A percentile compares a stretch with the other conserved stretches of the same genome.
phyloP scores from a whole-genome alignment of 1,284 basidiomycete genomes.

The Ganoderma lucidum region DNA sequence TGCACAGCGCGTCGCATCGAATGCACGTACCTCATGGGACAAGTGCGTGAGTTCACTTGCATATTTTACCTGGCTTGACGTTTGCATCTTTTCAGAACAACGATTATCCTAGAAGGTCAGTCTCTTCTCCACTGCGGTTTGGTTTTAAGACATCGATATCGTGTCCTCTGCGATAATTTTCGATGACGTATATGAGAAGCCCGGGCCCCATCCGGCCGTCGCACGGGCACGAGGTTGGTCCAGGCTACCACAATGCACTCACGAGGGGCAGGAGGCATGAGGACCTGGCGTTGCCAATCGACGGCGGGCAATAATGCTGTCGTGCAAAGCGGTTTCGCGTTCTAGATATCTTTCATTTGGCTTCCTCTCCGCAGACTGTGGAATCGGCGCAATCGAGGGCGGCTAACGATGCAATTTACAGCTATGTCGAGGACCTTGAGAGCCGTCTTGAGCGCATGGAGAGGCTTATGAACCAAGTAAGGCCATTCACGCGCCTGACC shows the following conservation, averaged over 20 bases:
- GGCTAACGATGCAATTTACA: constrained; percentile 32
- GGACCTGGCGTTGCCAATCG: background rate
- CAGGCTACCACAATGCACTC: background rate
- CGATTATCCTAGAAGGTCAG: constrained; percentile 84
- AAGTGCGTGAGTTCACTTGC: constrained; percentile 56
- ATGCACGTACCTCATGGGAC: constrained; percentile 78
- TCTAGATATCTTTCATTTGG: background rate
- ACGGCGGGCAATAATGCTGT: background rate
- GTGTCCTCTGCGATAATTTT: background rate
- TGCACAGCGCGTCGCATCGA: constrained; percentile 76
- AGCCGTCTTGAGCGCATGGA: constrained; percentile 77
- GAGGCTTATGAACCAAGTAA: constrained; percentile 63
- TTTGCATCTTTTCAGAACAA: constrained; percentile 64
- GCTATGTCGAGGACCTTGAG: constrained; percentile 78
- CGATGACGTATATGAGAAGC: background rate
- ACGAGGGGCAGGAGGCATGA: background rate
- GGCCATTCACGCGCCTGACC: constrained; percentile 27
- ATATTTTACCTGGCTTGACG: no score
- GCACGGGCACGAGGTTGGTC: background rate
- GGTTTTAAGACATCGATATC: no score
- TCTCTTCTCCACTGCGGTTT: constrained; percentile 11
- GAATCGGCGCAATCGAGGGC: no score
- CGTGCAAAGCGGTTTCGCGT: background rate
- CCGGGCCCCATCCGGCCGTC: no score
- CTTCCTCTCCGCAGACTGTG: background rate